Evolutionary conservation across 1,284 basidiomycete species (phyloP), one percentile per base, ranked within the genome.

Genomic region (Rhodotorula sp.): DNA sequence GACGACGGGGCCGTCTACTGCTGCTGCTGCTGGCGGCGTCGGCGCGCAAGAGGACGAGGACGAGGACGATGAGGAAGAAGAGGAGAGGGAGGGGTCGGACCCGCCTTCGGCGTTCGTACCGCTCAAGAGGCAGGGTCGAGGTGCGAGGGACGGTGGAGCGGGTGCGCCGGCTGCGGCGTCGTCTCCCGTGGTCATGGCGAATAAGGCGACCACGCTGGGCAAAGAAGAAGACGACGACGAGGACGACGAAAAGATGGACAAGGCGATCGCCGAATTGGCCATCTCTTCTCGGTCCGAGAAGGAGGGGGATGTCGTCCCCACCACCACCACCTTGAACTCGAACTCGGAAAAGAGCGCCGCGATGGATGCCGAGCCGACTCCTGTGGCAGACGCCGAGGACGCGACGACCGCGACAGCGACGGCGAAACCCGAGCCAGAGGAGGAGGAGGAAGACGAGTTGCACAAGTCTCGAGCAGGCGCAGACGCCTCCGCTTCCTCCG

Each of bases 31-130:
- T 14, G 37, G 17, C 10, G 24, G 33, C 6, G 4, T 26, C 20
- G 42, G 49, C 24, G 45, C 53, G n/a, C n/a, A 54, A 22, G 15
- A 55, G 30, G 6, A 33, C 5, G 54, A 55, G 5, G 12, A 37
- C 18, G 20, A 18, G 18, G 24, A 22, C 2, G 55, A 56, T 7
- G 33, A 8, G 24, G 55, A 22, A 1, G 30, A 56, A 8, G 49
- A 51, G 22, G 26, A 54, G n/a, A 29, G 26, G 53, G 53, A 17
- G 51, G 65, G 68, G 2, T 67, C 65, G 3, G 71, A 73, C 29
- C 66, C 68, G 14, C 59, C 71, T 12, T 60, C 55, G n/a, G 65
- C 71, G 24, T 73, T 60, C 53, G 68, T 73, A 3, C 71, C 71
- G 24, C 62, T 73, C 56, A 67, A 65, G 42, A 54, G 71, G 4